phyloP scores from a whole-genome alignment of 257 asterid species.

The Datura wrightii region DNA sequence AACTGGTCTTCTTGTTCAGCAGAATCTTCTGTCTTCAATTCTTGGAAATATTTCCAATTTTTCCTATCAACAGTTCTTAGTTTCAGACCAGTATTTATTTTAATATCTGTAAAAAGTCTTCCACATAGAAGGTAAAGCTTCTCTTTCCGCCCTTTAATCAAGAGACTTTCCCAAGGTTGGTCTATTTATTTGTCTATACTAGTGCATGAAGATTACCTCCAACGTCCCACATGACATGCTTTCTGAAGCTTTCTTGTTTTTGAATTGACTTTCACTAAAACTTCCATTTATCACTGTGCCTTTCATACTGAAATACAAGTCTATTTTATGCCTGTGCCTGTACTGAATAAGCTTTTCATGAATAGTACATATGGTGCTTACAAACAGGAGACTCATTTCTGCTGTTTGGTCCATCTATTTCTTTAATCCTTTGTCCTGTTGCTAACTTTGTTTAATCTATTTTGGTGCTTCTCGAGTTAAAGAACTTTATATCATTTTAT shows the following conservation, averaged over 20 bases:
- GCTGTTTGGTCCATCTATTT: conserved; percentile 11
- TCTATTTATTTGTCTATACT: not conserved
- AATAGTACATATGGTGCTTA: not conserved
- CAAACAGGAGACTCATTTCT: not conserved
- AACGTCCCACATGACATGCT: not conserved
- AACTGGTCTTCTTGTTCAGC: not conserved
- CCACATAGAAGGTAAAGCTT: not conserved
- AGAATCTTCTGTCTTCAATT: conserved; percentile 14
- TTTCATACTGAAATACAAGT: conserved; percentile 4
- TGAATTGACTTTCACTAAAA: not conserved
- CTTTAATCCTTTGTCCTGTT: not conserved
- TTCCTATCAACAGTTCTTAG: not conserved
- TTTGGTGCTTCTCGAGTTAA: conserved; percentile 29
- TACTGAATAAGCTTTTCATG: not conserved
- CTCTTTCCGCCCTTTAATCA: not conserved
- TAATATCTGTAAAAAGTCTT: not conserved
- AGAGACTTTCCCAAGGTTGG: conserved; percentile 7
- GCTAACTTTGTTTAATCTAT: conserved; percentile 22
- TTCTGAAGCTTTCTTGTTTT: conserved; percentile 5
- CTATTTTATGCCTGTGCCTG: not conserved
- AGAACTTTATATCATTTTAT: conserved; percentile 7
- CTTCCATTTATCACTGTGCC: not conserved
- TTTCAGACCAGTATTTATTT: not conserved
- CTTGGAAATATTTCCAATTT: not conserved
- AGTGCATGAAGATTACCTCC: conserved; percentile 3